These are phyloP conservation scores for Barbarea vulgaris DNA, from an alignment of 345 rosid genomes.

Conservation along the genomic window DNA sequence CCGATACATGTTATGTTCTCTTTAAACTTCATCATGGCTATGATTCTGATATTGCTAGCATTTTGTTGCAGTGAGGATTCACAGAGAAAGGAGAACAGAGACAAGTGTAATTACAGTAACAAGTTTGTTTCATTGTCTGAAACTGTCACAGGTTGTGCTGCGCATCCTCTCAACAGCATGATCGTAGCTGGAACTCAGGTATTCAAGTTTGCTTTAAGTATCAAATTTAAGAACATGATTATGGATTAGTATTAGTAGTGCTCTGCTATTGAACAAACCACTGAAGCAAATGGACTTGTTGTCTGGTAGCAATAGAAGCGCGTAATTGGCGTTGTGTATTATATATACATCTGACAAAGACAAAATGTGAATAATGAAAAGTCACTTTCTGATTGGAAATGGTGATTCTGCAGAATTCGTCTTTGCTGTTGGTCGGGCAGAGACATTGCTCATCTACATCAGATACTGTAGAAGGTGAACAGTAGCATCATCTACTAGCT, in stretches of 20 bases:
- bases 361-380: not conserved
- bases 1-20: not conserved
- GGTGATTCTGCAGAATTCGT: conserved; percentile 57
- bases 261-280: conserved; percentile 32
- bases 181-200: conserved; percentile 91
- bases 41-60: conserved; percentile 14
- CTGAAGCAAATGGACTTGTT: conserved; percentile 5
- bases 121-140: conserved; percentile 76
- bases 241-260: conserved; percentile 8
- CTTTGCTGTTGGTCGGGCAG: conserved; percentile 65
- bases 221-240: conserved; percentile 11
- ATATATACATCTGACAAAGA: not conserved
- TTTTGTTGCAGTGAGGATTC: conserved; percentile 50
- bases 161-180: conserved; percentile 75
- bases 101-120: conserved; percentile 52
- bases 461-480: conserved; percentile 29
- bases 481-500: conserved; percentile 33
- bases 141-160: conserved; percentile 65
- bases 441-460: conserved; percentile 39
- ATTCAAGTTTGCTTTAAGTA: conserved; percentile 4
- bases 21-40: conserved; percentile 13
- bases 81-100: conserved; percentile 34
- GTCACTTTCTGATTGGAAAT: conserved; percentile 8
- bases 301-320: conserved; percentile 12
- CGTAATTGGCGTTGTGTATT: conserved; percentile 10